A percentile compares a stretch with the other conserved stretches of the same genome.
These are phyloP conservation scores for Solanum etuberosum DNA, from an alignment of 257 asterid species.

Conservation along the genomic window DNA sequence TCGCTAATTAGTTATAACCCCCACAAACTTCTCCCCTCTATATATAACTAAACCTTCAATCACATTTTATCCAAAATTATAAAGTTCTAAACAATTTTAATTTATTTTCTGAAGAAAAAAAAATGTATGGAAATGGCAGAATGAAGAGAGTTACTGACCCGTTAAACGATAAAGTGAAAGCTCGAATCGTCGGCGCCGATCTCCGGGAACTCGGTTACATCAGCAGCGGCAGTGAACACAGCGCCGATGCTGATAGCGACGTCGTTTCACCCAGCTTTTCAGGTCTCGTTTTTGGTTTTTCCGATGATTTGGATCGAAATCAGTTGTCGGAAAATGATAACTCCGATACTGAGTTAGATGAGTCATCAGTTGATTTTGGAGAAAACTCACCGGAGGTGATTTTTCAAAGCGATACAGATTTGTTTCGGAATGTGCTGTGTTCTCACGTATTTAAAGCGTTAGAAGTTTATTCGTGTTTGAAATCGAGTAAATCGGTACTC, in stretches of 20 bases:
- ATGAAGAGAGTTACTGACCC: slow-evolving; percentile 47
- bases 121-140: slow-evolving; percentile 19
- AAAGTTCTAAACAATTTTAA: not conserved
- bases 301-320: slow-evolving; percentile 5
- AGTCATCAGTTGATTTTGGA: slow-evolving; percentile 1
- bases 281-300: slow-evolving; percentile 35
- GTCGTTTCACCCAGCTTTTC: slow-evolving; percentile 34
- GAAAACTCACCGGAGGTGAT: slow-evolving; percentile 17
- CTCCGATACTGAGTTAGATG: slow-evolving; percentile 23
- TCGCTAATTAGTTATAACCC: not conserved
- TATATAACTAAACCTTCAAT: slow-evolving; percentile 7
- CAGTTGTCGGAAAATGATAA: slow-evolving; percentile 7
- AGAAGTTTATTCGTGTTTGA: slow-evolving; percentile 22
- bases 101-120: slow-evolving; percentile 7
- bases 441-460: slow-evolving; percentile 25
- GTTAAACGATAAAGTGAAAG: slow-evolving; percentile 29
- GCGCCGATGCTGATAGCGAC: slow-evolving; percentile 24
- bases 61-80: not conserved
- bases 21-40: not conserved
- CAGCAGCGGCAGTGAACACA: slow-evolving; percentile 90
- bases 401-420: slow-evolving; percentile 21
- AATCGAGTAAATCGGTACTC: slow-evolving; percentile 9
- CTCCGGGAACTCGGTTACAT: slow-evolving; percentile 17
- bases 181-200: slow-evolving; percentile 42
- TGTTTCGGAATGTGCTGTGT: slow-evolving; percentile 28